A percentile compares a stretch with the other conserved stretches of the same genome.
These are phyloP conservation scores for Immersiporthe knoxdaviesiana DNA, from an alignment of 2,329 filamentous ascomycete genomes.

Conservation along the genomic window DNA sequence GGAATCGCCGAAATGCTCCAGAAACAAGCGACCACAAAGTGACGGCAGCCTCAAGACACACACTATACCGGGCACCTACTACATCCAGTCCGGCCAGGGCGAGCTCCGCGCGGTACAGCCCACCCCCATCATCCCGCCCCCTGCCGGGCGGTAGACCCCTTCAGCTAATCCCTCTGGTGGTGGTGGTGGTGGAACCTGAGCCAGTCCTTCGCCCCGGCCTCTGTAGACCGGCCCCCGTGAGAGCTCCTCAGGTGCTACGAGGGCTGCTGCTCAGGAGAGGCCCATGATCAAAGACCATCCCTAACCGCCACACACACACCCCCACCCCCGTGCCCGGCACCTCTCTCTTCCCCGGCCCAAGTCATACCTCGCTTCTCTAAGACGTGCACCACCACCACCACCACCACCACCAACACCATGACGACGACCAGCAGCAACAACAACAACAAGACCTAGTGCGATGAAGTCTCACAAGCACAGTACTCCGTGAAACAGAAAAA, in stretches of 20 bases:
- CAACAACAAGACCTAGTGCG: background rate
- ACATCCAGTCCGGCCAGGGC: background rate
- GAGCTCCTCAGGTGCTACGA: background rate
- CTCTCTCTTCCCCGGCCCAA: background rate
- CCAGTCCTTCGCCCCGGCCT: background rate
- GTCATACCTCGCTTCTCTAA: background rate
- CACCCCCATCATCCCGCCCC: background rate
- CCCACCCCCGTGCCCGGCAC: background rate
- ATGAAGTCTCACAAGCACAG: slow-evolving; percentile 3
- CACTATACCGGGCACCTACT: background rate
- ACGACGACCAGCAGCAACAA: too few species aligned
- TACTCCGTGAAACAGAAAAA: slow-evolving; percentile 27
- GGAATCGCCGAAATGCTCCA: slow-evolving; percentile 7
- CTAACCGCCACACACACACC: background rate
- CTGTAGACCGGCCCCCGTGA: background rate
- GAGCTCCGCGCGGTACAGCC: background rate
- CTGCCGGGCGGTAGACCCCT: background rate
- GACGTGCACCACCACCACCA: too few species aligned
- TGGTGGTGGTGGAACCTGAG: background rate
- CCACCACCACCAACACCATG: too few species aligned
- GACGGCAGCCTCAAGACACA: background rate
- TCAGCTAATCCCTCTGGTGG: background rate
- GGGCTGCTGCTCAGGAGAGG: background rate
- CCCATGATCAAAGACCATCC: too few species aligned
- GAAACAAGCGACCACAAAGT: background rate